These are phyloP conservation scores for Aristolochia contorta DNA, from an alignment of 164 flowering plant genomes.

Conservation along the genomic window DNA sequence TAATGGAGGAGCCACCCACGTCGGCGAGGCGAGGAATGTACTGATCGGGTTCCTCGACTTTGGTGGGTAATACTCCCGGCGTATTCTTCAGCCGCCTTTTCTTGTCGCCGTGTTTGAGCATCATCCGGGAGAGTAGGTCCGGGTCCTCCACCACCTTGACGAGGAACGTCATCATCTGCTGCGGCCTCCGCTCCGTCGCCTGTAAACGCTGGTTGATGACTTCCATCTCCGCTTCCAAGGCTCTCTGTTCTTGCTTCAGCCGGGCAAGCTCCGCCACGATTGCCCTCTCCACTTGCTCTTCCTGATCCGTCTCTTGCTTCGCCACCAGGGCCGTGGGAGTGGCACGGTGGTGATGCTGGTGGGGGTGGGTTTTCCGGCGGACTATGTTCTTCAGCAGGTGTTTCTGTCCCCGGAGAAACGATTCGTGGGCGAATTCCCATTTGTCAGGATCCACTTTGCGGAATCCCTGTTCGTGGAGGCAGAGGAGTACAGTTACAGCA, in stretches of 20 bases:
- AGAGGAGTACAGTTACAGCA: too few species aligned
- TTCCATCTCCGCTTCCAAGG: constrained; percentile 42
- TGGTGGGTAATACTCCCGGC: background rate
- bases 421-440: constrained; percentile 88
- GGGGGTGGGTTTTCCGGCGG: constrained; percentile 23
- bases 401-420: constrained; percentile 69
- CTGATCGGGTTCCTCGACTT: constrained; percentile 1
- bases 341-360: background rate
- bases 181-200: constrained; percentile 69
- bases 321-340: background rate
- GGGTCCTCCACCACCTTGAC: constrained; percentile 64
- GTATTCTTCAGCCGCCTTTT: constrained; percentile 28
- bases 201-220: constrained; percentile 56
- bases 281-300: constrained; percentile 27
- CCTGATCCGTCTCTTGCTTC: constrained; percentile 1
- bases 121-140: constrained; percentile 42
- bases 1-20: too few species aligned
- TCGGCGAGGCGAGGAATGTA: too few species aligned
- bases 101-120: constrained; percentile 36
- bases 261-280: constrained; percentile 40
- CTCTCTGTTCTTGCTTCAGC: constrained; percentile 56
- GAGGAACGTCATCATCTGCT: constrained; percentile 87
- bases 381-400: constrained; percentile 54
- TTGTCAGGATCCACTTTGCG: constrained; percentile 74
- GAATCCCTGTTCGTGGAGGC: constrained; percentile 43